Evolutionary conservation across 2,329 filamentous ascomycete genomes (phyloP).

Genomic region (Colletotrichum filicis): DNA sequence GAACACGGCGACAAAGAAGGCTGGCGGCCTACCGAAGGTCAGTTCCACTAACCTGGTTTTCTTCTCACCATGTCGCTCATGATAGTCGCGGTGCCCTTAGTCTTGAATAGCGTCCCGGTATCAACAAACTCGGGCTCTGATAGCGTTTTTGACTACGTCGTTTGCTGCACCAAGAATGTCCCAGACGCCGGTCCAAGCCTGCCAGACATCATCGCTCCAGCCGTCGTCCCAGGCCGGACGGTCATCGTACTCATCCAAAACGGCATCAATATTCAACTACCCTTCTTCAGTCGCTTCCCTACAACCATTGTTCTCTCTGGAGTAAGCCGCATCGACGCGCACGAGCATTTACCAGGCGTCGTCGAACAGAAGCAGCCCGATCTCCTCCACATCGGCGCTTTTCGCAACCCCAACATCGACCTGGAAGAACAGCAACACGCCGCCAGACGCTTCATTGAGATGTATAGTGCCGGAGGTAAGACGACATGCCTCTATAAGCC

Average conservation of each 20-base stretch:
- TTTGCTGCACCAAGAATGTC: slow-evolving; percentile 69
- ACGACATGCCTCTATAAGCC: slow-evolving; percentile 52
- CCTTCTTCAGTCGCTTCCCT: slow-evolving; percentile 61
- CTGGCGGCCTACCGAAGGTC: slow-evolving; percentile 59
- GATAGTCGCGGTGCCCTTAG: neutral
- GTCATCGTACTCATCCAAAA: slow-evolving; percentile 70
- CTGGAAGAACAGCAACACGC: slow-evolving; percentile 39
- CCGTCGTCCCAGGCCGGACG: slow-evolving; percentile 61
- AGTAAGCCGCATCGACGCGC: slow-evolving; percentile 62
- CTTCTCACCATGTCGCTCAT: neutral
- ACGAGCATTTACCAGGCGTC: slow-evolving; percentile 56
- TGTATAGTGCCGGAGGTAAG: slow-evolving; percentile 60
- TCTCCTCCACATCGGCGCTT: slow-evolving; percentile 60
- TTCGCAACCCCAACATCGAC: slow-evolving; percentile 49
- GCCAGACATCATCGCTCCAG: slow-evolving; percentile 60
- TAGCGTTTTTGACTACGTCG: slow-evolving; percentile 62
- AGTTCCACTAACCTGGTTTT: slow-evolving; percentile 5
- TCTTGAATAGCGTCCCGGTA: slow-evolving; percentile 36
- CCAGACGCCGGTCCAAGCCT: slow-evolving; percentile 62
- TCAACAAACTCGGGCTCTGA: neutral
- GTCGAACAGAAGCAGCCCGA: slow-evolving; percentile 66
- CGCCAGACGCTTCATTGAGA: slow-evolving; percentile 54
- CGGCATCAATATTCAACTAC: slow-evolving; percentile 71
- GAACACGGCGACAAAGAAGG: slow-evolving; percentile 62
- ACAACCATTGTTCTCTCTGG: slow-evolving; percentile 63